Conservation (phyloP, 768 basidiomycete species). For the Tricholoma sp. region DNA sequence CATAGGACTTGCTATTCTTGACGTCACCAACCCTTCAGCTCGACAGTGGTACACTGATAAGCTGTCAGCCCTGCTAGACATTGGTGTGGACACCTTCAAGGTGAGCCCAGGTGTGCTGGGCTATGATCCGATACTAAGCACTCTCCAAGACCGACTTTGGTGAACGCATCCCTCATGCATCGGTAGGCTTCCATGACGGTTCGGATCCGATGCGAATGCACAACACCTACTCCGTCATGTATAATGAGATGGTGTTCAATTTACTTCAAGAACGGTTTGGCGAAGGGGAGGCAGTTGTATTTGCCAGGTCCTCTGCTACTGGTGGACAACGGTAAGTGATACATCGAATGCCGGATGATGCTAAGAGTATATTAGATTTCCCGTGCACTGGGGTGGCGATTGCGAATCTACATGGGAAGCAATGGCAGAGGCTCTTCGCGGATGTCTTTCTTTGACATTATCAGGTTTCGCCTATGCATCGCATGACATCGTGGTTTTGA, state of each 20-base stretch:
- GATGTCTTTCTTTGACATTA: constrained; percentile 56
- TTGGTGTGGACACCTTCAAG: constrained; percentile 58
- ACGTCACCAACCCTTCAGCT: constrained; percentile 53
- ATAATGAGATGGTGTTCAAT: constrained; percentile 68
- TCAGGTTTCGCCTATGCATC: constrained; percentile 72
- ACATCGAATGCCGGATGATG: not conserved
- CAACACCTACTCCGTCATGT: constrained; percentile 64
- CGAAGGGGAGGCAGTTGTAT: constrained; percentile 61
- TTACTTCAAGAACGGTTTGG: constrained; percentile 56
- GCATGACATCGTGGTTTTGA: constrained; percentile 77
- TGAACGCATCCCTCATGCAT: constrained; percentile 67
- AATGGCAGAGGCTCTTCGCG: constrained; percentile 71
- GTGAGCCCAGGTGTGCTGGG: constrained; percentile 20
- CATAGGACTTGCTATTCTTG: constrained; percentile 49
- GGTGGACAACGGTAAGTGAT: constrained; percentile 56
- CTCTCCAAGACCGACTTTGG: constrained; percentile 63
- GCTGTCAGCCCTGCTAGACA: constrained; percentile 44
- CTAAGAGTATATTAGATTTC: constrained; percentile 22
- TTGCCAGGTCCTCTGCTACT: constrained; percentile 62
- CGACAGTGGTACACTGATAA: constrained; percentile 51
- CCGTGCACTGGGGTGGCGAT: constrained; percentile 67
- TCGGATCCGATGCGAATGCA: constrained; percentile 68
- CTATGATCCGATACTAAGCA: not conserved
- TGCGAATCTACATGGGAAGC: constrained; percentile 76
- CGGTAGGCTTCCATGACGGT: constrained; percentile 59